phyloP scores from a whole-genome alignment of 345 rosid genomes.

The Eucalyptus victrix region DNA sequence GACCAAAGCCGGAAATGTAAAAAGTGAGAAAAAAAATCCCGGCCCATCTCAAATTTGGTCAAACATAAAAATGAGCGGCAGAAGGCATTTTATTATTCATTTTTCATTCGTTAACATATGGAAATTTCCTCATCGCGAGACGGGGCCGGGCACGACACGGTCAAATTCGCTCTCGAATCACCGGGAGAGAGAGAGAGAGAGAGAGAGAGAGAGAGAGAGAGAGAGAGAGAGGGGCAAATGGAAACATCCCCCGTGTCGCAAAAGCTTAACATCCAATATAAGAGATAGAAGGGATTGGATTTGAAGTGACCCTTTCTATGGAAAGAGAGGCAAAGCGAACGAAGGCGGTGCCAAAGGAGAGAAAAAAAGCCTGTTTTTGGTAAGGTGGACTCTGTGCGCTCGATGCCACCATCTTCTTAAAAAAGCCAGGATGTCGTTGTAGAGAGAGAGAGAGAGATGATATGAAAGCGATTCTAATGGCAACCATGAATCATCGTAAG shows the following conservation, averaged over 20 bases:
- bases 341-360: background rate
- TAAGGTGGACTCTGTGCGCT: background rate
- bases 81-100: background rate
- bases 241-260: background rate
- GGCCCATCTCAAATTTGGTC: background rate
- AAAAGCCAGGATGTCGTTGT: too few relatives aligned
- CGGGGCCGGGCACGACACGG: background rate
- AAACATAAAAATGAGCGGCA: background rate
- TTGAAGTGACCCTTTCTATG: background rate
- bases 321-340: background rate
- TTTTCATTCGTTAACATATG: background rate
- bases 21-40: background rate
- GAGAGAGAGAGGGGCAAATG: background rate
- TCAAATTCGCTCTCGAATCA: background rate
- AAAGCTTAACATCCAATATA: background rate
- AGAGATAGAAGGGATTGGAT: background rate
- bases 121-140: background rate
- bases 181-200: too few relatives aligned
- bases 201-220: background rate
- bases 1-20: background rate
- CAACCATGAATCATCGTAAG: too few relatives aligned
- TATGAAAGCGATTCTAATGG: too few relatives aligned
- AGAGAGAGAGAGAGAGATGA: too few relatives aligned
- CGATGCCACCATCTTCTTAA: background rate
- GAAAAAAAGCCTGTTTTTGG: background rate